A percentile compares a stretch with the other conserved stretches of the same genome.
Evolutionary conservation across 495 filamentous ascomycete species (phyloP).

Genomic region (Usnea hakonensis): DNA sequence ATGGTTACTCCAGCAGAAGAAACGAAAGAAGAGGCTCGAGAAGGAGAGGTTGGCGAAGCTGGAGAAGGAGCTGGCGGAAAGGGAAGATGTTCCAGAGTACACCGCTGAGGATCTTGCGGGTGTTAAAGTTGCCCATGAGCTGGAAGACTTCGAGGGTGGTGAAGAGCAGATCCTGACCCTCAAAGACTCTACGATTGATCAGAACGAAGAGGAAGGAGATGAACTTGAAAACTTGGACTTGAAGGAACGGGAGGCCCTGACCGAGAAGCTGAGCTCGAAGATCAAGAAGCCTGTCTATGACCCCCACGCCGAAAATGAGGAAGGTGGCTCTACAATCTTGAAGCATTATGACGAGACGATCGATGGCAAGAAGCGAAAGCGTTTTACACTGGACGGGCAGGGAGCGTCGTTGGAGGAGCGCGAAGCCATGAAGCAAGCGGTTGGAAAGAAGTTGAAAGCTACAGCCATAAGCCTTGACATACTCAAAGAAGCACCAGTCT

Average conservation of each 20-base stretch:
- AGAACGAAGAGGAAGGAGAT: conserved; percentile 83
- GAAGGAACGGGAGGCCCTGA: conserved; percentile 66
- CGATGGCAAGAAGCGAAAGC: conserved; percentile 80
- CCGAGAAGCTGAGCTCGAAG: conserved; percentile 74
- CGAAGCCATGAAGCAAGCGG: conserved; percentile 50
- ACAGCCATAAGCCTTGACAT: conserved; percentile 72
- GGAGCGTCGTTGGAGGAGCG: conserved; percentile 60
- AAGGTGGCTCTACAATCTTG: conserved; percentile 52
- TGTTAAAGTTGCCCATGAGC: conserved; percentile 82
- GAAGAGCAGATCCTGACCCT: conserved; percentile 83
- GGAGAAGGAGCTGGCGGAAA: conserved; percentile 66
- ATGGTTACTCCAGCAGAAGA: conserved; percentile 83
- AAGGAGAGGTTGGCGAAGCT: conserved; percentile 56
- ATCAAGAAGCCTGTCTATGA: conserved; percentile 90
- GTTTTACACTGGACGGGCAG: conserved; percentile 73
- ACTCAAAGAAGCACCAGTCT: conserved; percentile 54
- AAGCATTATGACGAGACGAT: conserved; percentile 95
- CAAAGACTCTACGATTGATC: conserved; percentile 79
- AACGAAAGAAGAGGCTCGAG: conserved; percentile 80
- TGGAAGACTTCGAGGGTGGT: conserved; percentile 65
- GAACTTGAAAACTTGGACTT: conserved; percentile 81
- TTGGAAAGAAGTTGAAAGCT: conserved; percentile 52
- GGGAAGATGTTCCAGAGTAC: conserved; percentile 52
- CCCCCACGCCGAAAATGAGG: conserved; percentile 64
- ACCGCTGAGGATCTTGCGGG: conserved; percentile 78